Base-by-base conservation (phyloP, 2,329 filamentous ascomycete genomes). In the Fusarium cicatricum region DNA sequence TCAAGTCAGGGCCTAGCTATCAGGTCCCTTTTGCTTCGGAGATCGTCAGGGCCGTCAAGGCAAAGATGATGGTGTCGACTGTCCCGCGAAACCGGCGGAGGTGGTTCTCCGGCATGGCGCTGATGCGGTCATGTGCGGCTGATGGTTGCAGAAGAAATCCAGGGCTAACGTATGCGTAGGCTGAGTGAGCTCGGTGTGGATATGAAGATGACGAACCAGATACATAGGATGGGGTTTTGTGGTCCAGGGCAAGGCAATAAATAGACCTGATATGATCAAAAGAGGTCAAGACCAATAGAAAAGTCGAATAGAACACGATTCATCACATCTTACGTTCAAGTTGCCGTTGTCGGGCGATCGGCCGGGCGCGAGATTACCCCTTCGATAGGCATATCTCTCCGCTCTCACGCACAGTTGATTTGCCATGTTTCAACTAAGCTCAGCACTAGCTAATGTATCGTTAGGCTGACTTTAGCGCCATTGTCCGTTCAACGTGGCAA, bases 11-110 rank as follows among this genome's bases (percentile, higher is more conserved):
- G 0, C 82, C 85, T 0, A 86, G 79, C 0, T 91, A 90, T 76
- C 89, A 91, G 72, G 83, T 82, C 1, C 83, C 80, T 0, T 88
- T 90, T 60, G 84, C 89, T 0, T 81, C 85, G 64, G 80, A 80
- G 4, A 82, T 90, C 15, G 37, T 33, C 11, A 44, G 52, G 19
- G 21, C 32, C 3, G 41, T 34, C 16, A 16, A 28, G 12, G 28
- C 37, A 32, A 91, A 91, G 76, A 68, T 90, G 68, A 68, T 80
- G 0, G 85, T 90, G 14, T 42, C 71, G 1, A 70, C 78, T 0
- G 78, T 82, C 1, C 41, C 12, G 80, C 75, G 0, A 70, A 64
- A 17, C 70, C 76, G 33, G 80, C 81, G 0, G 75, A 83, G 58
- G 71, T 78, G 12, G 57, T 82, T 10, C 57, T 84, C 32, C 51